Percentiles rank a stretch among this genome's conserved stretches.
Conservation (phyloP, 495 filamentous ascomycete species). For the Diplogelasinospora grovesii region DNA sequence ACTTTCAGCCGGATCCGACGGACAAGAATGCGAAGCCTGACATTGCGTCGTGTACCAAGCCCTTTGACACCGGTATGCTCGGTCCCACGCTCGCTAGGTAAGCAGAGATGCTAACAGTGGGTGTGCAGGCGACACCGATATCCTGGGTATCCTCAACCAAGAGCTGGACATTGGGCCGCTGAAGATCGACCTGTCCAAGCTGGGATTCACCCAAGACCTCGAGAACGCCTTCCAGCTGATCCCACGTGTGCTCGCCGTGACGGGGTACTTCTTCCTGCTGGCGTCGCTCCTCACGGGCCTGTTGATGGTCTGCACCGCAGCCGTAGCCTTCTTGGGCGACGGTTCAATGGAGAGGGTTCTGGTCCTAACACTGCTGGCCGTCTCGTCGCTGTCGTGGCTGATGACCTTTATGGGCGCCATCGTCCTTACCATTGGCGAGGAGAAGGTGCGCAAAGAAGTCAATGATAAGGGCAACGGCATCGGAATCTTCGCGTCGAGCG, state of each 20-base stretch:
- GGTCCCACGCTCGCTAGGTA: no score
- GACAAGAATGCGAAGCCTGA: conserved; percentile 49
- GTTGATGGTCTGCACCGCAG: not conserved
- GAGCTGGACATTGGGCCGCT: conserved; percentile 46
- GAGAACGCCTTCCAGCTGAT: conserved; percentile 52
- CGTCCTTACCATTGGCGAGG: conserved; percentile 24
- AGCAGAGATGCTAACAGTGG: no score
- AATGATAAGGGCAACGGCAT: conserved; percentile 29
- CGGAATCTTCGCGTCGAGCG: conserved; percentile 51
- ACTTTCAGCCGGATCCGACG: conserved; percentile 38
- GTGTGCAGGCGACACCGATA: conserved; percentile 48
- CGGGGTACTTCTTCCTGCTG: conserved; percentile 59
- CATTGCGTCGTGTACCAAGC: conserved; percentile 53
- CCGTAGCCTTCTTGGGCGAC: conserved; percentile 7
- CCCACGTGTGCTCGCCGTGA: conserved; percentile 38
- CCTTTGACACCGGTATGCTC: conserved; percentile 43
- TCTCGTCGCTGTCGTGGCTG: conserved; percentile 16
- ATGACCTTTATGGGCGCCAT: conserved; percentile 19
- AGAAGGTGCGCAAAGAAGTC: conserved; percentile 25
- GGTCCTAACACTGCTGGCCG: conserved; percentile 24
- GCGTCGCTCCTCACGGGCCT: conserved; percentile 33
- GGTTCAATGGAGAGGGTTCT: no score
- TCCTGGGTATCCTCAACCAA: conserved; percentile 43
- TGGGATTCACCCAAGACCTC: conserved; percentile 56
- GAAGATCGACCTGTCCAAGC: conserved; percentile 39